Percentiles rank a stretch among this genome's conserved stretches.
Conservation (phyloP, 495 filamentous ascomycete genomes). For the Penicillium antarcticum region DNA sequence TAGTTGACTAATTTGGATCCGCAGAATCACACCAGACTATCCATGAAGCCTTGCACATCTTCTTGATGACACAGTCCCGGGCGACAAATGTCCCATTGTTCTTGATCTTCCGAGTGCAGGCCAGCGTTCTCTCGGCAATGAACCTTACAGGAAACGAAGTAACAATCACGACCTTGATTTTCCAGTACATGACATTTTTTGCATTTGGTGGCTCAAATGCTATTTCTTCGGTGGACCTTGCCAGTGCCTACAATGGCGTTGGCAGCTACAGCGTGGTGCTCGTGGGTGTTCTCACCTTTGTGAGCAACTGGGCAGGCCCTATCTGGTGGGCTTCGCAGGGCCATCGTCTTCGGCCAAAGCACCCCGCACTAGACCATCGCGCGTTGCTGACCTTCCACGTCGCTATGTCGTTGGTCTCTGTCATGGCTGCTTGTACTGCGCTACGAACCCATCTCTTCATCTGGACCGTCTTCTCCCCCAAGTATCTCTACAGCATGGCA, state of each 20-base stretch:
- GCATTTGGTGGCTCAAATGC: constrained; percentile 89
- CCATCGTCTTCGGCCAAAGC: constrained; percentile 48
- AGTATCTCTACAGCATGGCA: constrained; percentile 86
- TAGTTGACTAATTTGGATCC: constrained; percentile 9
- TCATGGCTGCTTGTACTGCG: constrained; percentile 85
- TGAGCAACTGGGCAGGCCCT: constrained; percentile 87
- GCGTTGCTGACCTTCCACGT: constrained; percentile 64
- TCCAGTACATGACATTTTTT: constrained; percentile 80
- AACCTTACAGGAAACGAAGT: constrained; percentile 51
- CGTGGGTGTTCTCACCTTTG: constrained; percentile 78
- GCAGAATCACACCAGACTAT: constrained; percentile 27
- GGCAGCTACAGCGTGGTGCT: constrained; percentile 60
- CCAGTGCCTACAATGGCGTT: constrained; percentile 80
- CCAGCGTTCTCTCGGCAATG: constrained; percentile 47
- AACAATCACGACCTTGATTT: constrained; percentile 60
- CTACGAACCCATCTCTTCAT: constrained; percentile 92
- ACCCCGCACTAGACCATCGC: constrained; percentile 40
- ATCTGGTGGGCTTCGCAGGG: constrained; percentile 78
- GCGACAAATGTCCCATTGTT: constrained; percentile 81
- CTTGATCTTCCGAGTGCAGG: constrained; percentile 63
- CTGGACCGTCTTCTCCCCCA: constrained; percentile 98
- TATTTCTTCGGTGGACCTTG: constrained; percentile 83
- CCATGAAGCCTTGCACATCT: constrained; percentile 69
- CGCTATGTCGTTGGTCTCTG: constrained; percentile 56
- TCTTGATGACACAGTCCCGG: constrained; percentile 83